phyloP scores from a whole-genome alignment of 176 grass and related monocot genomes.

The Echinochloa phyllopogon region DNA sequence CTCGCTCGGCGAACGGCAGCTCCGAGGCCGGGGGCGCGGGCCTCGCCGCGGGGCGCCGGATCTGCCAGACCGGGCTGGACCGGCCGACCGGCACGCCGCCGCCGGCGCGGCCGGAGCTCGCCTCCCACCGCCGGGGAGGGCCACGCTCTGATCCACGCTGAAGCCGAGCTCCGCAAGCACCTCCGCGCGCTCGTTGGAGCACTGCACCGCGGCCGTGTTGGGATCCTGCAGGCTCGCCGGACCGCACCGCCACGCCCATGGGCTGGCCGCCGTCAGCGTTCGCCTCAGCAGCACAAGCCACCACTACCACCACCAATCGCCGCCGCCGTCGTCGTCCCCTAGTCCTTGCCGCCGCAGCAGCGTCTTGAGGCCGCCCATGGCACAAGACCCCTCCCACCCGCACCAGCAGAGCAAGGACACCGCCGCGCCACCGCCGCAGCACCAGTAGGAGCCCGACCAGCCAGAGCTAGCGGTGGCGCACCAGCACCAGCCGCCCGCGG shows the following conservation, averaged over 20 bases:
- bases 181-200: too few species aligned
- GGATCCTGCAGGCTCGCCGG: too few species aligned
- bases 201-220: too few species aligned
- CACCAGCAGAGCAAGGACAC: conserved; percentile 46
- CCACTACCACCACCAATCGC: not conserved
- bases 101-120: too few species aligned
- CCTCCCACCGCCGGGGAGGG: too few species aligned
- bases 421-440: conserved; percentile 27
- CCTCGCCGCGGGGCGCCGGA: too few species aligned
- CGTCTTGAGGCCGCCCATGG: conserved; percentile 48
- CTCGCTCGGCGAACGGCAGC: too few species aligned
- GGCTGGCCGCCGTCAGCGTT: conserved; percentile 50
- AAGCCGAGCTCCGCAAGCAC: too few species aligned
- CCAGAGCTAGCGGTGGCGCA: not conserved
- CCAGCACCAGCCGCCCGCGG: not conserved
- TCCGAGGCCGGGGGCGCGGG: too few species aligned
- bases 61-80: too few species aligned
- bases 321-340: not conserved
- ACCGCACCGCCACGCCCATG: conserved; percentile 57
- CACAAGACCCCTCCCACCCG: conserved; percentile 64
- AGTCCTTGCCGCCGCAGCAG: not conserved
- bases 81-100: too few species aligned
- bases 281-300: conserved; percentile 36
- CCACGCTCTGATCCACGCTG: too few species aligned
- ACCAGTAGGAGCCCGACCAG: not conserved